Base-by-base conservation (phyloP, 2,329 filamentous ascomycete species). In the Lasiodiplodia gonubiensis region DNA sequence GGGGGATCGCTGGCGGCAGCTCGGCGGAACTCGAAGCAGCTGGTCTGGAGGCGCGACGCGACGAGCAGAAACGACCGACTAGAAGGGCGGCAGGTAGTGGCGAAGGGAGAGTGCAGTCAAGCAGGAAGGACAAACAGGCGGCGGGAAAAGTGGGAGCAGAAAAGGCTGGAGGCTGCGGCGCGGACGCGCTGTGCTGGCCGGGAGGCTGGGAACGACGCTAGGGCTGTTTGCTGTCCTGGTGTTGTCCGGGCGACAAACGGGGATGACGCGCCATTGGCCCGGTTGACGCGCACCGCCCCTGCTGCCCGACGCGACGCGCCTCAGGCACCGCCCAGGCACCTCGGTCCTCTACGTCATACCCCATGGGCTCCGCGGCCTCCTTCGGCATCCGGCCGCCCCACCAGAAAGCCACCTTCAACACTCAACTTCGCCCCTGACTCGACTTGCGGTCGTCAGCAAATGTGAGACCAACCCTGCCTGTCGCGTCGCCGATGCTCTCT, bases 1-100 rank as follows among this genome's bases (percentile, higher is more conserved):
- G 63, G 63, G n/a, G 63, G 37, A 48, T 66, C 63, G 63, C 52
- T 64, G 61, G 39, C 35, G 63, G 52, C 52, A 16, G 64, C 54
- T 53, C 52, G 64, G 64, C n/a, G 64, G 16, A n/a, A 54, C 39
- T 66, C 33, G 37, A 48, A 21, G 39, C n/a, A 37, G 53, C n/a
- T 10, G 55, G n/a, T 23, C 33, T 30, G 39, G 27, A 27, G 25
- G 52, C 61, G 52, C 63, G 52, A 16, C 49, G 52, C 63, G 52
- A 16, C 49, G 52, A 37, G 53, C 39, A 51, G 52, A 49, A 66
- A 57, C 21, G 52, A 57, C 52, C 21, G 63, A 48, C 39, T 33
- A 4, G 55, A 16, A 46, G 33, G 10, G 59, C 42, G 39, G 46
- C 42, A 37, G 27, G 25, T n/a, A 49, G 59, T 51, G 59, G 59